Conservation (phyloP, 1,284 basidiomycete genomes). For the Puccinia novopanici region DNA sequence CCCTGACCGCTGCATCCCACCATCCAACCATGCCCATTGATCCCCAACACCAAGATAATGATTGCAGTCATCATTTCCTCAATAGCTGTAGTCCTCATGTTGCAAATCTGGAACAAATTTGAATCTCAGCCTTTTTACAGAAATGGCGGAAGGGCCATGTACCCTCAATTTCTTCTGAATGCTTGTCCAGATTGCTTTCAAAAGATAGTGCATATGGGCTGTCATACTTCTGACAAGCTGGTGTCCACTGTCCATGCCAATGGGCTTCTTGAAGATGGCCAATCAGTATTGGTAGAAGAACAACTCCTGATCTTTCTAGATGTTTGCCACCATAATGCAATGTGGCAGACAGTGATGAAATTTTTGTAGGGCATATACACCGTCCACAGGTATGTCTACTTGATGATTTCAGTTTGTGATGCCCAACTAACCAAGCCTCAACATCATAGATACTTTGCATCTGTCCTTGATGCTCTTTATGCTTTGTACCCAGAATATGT, state of each 20-base stretch:
- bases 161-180: no score
- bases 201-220: no score
- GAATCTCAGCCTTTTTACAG: no score
- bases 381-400: neutral
- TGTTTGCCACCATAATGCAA: neutral
- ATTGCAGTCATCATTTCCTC: no score
- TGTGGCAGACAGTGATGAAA: neutral
- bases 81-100: no score
- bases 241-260: neutral
- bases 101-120: no score
- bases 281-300: neutral
- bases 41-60: no score
- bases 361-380: neutral
- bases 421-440: neutral
- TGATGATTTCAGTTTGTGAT: neutral
- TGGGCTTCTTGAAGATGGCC: neutral
- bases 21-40: no score
- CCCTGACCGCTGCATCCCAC: no score
- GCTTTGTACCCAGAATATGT: neutral
- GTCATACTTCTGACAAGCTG: no score
- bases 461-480: neutral
- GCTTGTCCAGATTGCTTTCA: no score
- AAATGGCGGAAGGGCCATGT: no score
- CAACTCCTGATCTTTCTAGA: neutral
- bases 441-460: neutral